A percentile compares a stretch with the other conserved stretches of the same genome.
phyloP scores from a whole-genome alignment of 768 basidiomycete species.

The Amylocystis lapponica region DNA sequence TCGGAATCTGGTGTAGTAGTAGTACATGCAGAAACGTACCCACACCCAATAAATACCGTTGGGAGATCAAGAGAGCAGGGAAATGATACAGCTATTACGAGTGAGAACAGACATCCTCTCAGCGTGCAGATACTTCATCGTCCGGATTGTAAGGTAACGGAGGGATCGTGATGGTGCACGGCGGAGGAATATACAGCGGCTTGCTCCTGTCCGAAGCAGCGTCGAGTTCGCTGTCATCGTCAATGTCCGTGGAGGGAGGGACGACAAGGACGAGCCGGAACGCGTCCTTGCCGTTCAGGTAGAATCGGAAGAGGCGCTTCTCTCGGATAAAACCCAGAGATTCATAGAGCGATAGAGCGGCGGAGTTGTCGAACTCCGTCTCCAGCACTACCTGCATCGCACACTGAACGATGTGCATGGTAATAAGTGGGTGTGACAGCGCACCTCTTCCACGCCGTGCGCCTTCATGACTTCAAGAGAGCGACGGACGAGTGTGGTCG shows the following conservation, averaged over 20 bases:
- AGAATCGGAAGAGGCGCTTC: constrained; percentile 92
- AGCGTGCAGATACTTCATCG: constrained; percentile 16
- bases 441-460: constrained; percentile 81
- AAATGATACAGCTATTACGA: no score
- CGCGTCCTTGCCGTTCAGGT: constrained; percentile 95
- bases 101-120: no score
- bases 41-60: no score
- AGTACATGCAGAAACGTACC: no score
- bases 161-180: constrained; percentile 16
- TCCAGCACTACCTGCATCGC: constrained; percentile 91
- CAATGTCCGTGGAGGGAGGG: constrained; percentile 22
- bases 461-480: constrained; percentile 82
- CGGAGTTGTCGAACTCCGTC: constrained; percentile 90
- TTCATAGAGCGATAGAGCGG: constrained; percentile 86
- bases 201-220: neutral
- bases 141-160: constrained; percentile 19
- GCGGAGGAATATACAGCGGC: constrained; percentile 14
- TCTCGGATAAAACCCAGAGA: constrained; percentile 93
- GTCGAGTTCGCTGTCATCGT: constrained; percentile 6
- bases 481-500: constrained; percentile 76
- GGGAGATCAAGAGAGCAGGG: no score
- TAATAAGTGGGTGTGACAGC: no score
- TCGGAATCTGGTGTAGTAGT: no score
- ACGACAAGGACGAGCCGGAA: constrained; percentile 74
- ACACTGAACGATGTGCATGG: no score